Evolutionary conservation across 2,329 filamentous ascomycete genomes (phyloP), one percentile per base, ranked within the genome.

Genomic region (Parastagonospora avenae): DNA sequence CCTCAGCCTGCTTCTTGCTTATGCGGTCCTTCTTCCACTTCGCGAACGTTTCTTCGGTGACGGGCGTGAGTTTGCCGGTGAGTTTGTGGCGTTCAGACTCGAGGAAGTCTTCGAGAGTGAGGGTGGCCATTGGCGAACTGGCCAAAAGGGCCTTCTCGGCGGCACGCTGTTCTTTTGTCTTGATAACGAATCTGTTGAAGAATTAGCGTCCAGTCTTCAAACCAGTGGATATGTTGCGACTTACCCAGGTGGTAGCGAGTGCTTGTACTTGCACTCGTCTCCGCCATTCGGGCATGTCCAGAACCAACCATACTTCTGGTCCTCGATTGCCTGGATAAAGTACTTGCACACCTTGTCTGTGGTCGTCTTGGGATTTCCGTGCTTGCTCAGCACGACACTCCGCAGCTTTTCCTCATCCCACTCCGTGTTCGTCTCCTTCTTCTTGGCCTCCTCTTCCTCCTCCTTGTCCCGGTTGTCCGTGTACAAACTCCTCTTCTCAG

Each of bases 311-410:
- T 99, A 99, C 77, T 97, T 99, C 67, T 92, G 90, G 71, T 99
- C 94, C 77, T 99, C 94, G 57, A 99, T 94, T 24, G 94, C 94
- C 63, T 92, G 88, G 72, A 97, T 94, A 74, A 99, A 99, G 81
- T 80, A 96, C 77, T 97, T 99, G 90, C 94, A 99, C 62, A 99
- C 94, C 78, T 97, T 99, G 73, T 99, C 94, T 40, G 94, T 99
- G 4, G 90, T 90, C 16, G 92, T 96, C 73, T 88, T 87, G 54
- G 96, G 94, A 76, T 99, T 99, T 45, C 94, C 94, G 76, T 99
- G 96, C 80, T 99, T 99, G 67, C 90, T 95, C 72, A 95, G 66
- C 19, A 99, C 91, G 31, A 99, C 94, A 48, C 88, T 88, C 64
- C 90, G 85, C 66, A 99, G 78, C 77, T 97, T 96, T 74, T 95